phyloP scores from a whole-genome alignment of 805 yeast species.

The Schizosaccharomyces japonicus region DNA sequence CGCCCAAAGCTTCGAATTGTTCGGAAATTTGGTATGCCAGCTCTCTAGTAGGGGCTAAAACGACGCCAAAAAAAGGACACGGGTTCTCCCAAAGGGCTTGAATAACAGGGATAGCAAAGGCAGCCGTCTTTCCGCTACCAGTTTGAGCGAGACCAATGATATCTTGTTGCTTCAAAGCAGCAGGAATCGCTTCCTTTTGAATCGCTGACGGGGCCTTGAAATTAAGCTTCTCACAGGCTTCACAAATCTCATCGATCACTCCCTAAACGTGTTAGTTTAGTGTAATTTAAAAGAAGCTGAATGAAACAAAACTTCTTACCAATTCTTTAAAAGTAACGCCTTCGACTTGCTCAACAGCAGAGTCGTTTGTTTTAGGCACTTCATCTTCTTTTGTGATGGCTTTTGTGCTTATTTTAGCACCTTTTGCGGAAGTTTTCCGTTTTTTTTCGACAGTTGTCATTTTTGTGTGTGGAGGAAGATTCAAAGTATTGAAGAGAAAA shows the following conservation, averaged over 20 bases:
- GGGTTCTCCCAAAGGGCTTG: conserved; percentile 81
- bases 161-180: conserved; percentile 73
- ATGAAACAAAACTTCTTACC: background rate
- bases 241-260: conserved; percentile 53
- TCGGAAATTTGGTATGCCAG: conserved; percentile 47
- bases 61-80: conserved; percentile 68
- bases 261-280: conserved; percentile 19
- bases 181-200: conserved; percentile 75
- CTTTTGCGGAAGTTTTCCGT: background rate
- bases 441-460: background rate
- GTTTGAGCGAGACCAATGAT: conserved; percentile 92
- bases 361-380: background rate
- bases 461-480: too few species aligned
- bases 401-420: background rate
- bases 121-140: conserved; percentile 96
- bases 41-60: conserved; percentile 51
- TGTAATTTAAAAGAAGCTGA: background rate
- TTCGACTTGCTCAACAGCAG: background rate
- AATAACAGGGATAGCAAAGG: conserved; percentile 85
- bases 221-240: conserved; percentile 52
- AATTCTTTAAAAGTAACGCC: conserved; percentile 3
- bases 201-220: conserved; percentile 77
- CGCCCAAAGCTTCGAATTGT: conserved; percentile 82
- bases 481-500: too few species aligned
- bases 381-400: background rate